phyloP scores from a whole-genome alignment of 257 asterid species.

The Fraxinus excelsior region DNA sequence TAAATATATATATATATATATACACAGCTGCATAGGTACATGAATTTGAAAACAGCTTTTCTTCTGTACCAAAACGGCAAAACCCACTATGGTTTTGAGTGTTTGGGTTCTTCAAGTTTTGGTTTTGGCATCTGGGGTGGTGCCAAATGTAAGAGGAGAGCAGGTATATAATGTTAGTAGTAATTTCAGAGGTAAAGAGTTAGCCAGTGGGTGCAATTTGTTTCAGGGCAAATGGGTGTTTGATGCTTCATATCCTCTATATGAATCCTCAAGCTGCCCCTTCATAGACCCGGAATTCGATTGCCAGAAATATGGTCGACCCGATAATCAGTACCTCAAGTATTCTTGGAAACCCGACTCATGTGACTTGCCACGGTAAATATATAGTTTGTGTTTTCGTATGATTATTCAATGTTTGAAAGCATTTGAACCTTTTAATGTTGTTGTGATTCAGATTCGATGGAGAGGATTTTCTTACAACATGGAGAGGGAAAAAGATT shows the following conservation, averaged over 20 bases:
- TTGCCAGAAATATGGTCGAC: conserved; percentile 59
- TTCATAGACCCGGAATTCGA: conserved; percentile 46
- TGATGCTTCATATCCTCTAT: conserved; percentile 39
- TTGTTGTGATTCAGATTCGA: conserved; percentile 44
- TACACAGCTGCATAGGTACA: background rate
- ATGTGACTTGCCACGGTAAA: conserved; percentile 39
- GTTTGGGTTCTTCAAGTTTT: background rate
- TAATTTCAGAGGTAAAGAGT: conserved; percentile 15
- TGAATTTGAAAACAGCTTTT: background rate
- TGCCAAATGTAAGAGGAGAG: conserved; percentile 21
- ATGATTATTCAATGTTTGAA: background rate
- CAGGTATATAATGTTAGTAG: conserved; percentile 16
- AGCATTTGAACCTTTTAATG: no score
- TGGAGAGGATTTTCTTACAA: conserved; percentile 38
- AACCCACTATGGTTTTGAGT: background rate
- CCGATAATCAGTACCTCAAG: conserved; percentile 48
- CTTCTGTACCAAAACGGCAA: conserved; percentile 20
- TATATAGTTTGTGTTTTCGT: background rate
- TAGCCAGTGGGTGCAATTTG: conserved; percentile 39
- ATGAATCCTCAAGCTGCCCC: conserved; percentile 54
- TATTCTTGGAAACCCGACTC: conserved; percentile 60
- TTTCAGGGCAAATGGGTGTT: conserved; percentile 57
- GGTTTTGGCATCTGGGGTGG: background rate
- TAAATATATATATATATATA: background rate
- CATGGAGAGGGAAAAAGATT: conserved; percentile 63